Base-by-base conservation (phyloP, 2,329 filamentous ascomycete species). In the Colletotrichum melonis region DNA sequence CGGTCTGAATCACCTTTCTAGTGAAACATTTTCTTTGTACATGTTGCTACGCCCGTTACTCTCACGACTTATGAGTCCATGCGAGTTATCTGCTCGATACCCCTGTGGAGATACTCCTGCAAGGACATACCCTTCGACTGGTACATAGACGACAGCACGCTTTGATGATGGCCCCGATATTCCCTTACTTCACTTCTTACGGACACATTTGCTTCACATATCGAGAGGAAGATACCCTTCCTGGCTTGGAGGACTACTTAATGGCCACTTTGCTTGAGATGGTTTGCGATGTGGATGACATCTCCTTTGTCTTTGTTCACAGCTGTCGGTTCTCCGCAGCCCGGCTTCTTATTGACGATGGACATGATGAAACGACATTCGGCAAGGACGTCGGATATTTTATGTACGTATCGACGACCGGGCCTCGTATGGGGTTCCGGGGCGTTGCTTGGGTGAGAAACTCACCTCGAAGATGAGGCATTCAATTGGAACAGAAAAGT, bases 1-100 rank as follows among this genome's bases (percentile, higher is more conserved):
- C 85, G 85, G 63, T 88, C 88, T 8, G 85, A 88, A 75, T 89
- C 88, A 26, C 88, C 88, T 3, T 77, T 85, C 55, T 88, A 81
- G 84, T 72, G 28, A 60, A 56, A 19, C 14, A 56, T 65, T 68
- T 68, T 72, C 76, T 75, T 72, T 79, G 75, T 78, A 77, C 69
- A 75, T 75, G 67, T 72, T 75, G 73, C 72, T 56, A 73, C 54
- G 56, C 72, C 72, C 68, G 54, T 63, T 67, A 74, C 42, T 72
- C 63, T 72, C 56, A 72, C 67, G 69, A 72, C 72, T 63, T 72
- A 72, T 52, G 69, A 72, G 67, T 68, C 63, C 72, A 74, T 63
- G 69, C 63, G 63, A 74, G 63, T 56, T 60, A 57, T 64, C 58
- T 73, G 71, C 71, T 60, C 49, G 64, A 63, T 74, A 67, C 42